phyloP scores from a whole-genome alignment of 2,329 filamentous ascomycete species.

The Venturia oleaginea region DNA sequence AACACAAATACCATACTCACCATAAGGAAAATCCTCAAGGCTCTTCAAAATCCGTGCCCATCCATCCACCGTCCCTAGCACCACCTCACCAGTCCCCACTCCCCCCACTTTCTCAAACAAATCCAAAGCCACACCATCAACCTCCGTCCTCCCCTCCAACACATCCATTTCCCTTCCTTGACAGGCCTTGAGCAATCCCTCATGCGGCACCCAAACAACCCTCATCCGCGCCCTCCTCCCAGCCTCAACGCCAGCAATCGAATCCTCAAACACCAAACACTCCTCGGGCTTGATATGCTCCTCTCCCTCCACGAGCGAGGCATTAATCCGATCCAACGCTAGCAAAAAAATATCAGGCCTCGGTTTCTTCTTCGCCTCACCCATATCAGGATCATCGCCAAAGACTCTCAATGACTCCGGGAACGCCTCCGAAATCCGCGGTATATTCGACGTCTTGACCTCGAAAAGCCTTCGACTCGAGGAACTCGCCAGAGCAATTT shows the following conservation, averaged over 20 bases:
- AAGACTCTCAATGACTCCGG: not conserved
- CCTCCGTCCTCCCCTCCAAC: conserved; percentile 3
- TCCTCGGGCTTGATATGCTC: not conserved
- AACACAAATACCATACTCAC: conserved; percentile 1
- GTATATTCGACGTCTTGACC: conserved; percentile 7
- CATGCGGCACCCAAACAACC: conserved; percentile 12
- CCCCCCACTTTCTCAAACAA: not conserved
- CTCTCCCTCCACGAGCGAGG: not conserved
- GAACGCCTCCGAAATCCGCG: not conserved
- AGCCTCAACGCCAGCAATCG: conserved; percentile 13
- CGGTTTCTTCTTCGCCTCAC: conserved; percentile 6
- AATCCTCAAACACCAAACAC: conserved; percentile 14
- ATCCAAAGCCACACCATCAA: not conserved
- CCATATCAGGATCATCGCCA: conserved; percentile 10
- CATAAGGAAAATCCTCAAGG: conserved; percentile 8
- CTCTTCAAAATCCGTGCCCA: conserved; percentile 1
- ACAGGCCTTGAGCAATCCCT: not conserved
- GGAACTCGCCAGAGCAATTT: conserved; percentile 11
- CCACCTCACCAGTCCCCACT: not conserved
- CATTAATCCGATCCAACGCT: conserved; percentile 10
- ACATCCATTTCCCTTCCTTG: conserved; percentile 1
- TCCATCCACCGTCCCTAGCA: not conserved
- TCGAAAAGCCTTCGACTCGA: not conserved
- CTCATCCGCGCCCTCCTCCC: conserved; percentile 8
- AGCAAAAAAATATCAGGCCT: conserved; percentile 11